Evolutionary conservation across 805 yeast species (phyloP), one percentile per base, ranked within the genome.

Genomic region (Ascoidea tarda): DNA sequence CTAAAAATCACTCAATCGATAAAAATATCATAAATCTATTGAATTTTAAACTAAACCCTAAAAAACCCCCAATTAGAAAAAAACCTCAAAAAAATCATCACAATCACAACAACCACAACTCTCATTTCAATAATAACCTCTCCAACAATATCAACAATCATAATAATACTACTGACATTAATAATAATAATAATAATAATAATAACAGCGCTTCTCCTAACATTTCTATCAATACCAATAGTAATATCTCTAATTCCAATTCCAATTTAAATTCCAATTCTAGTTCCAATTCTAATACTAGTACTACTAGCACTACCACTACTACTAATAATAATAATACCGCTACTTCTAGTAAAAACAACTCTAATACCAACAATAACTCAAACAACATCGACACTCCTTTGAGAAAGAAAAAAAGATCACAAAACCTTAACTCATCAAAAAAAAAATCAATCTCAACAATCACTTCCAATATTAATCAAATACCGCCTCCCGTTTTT

Each of bases 21-120:
- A 79, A 76, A 32, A 70, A 73, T 6, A 70, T 81, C 51, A 72
- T 74, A 32, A 54, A 74, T 3, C 77, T 84, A 1, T 65, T 84
- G 50, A 74, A 74, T 49, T 83, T 78, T 59, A 74, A 63, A 59
- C 76, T 75, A 58, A 76, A 67, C 60, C 73, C 69, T 52, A 71
- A 65, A 62, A 69, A 71, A 45, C 76, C 77, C 2, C 66, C 77
- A 5, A 63, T 67, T 33, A 70, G 69, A 53, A 69, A 72, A 59
- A 58, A 68, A 28, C 28, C 28, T 21, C 28, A 21, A 21, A 21
- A 21, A 21, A 21, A 21, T 72, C 72, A 48, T 65, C 62, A 47
- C 66, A 63, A 54, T 63, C 67, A 1, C 69, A 68, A 6, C 66
- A 64, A 52, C 65, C 61, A n/a, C 58, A 53, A 48, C 52, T 49